These are phyloP conservation scores for Grosmannia clavigera DNA, from an alignment of 2,329 filamentous ascomycete species.

Conservation along the genomic window DNA sequence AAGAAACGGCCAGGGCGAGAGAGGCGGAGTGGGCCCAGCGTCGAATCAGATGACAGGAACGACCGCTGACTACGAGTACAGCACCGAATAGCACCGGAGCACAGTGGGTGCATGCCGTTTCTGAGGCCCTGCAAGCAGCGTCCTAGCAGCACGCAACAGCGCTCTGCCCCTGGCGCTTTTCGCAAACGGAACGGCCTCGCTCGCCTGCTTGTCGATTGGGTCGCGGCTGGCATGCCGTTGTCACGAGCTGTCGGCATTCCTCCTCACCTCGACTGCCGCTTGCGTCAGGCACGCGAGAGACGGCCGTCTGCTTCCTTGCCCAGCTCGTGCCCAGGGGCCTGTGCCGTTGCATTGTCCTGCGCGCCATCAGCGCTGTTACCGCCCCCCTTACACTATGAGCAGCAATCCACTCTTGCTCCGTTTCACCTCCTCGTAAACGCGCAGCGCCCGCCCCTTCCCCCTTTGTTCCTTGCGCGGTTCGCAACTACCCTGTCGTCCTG, in stretches of 20 bases:
- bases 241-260: not conserved
- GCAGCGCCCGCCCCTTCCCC: not conserved
- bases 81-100: not conserved
- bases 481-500: not conserved
- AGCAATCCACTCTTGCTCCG: not conserved
- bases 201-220: no score
- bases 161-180: no score
- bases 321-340: not conserved
- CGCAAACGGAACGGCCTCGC: not conserved
- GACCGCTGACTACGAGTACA: constrained; percentile 5
- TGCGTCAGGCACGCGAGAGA: not conserved
- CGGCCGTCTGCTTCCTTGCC: no score
- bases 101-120: not conserved
- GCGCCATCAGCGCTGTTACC: not conserved
- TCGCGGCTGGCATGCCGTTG: not conserved
- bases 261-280: not conserved
- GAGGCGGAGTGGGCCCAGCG: not conserved
- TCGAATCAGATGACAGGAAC: constrained; percentile 6
- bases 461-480: not conserved
- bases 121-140: not conserved
- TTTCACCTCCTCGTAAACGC: not conserved
- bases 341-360: not conserved
- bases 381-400: not conserved
- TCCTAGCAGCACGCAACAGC: not conserved
- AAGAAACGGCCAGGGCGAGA: not conserved